Percentiles rank a stretch among this genome's conserved stretches.
These are phyloP conservation scores for Chlamydomonas sp. DNA, from an alignment of 139 green algal species.

Conservation along the genomic window DNA sequence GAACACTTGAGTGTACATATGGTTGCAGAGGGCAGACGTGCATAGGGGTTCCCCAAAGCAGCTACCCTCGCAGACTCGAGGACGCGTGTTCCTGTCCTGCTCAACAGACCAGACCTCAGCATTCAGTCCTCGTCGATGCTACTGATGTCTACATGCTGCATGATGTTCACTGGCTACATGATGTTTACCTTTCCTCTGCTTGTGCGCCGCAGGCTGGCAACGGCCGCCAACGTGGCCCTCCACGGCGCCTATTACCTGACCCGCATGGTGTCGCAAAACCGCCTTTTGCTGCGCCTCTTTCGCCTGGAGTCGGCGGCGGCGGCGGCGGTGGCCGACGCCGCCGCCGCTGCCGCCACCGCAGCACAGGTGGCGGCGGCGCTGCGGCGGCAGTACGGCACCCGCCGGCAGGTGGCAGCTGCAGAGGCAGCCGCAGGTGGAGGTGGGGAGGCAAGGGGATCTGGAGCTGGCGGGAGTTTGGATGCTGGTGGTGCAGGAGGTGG, in stretches of 20 bases:
- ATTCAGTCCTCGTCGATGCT: neutral
- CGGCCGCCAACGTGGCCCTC: neutral
- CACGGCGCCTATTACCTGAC: neutral
- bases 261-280: neutral
- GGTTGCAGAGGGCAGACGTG: too few relatives aligned
- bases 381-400: neutral
- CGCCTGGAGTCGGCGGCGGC: neutral
- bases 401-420: neutral
- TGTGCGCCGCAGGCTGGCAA: neutral
- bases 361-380: neutral
- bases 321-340: neutral
- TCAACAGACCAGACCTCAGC: too few relatives aligned
- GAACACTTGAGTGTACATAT: too few relatives aligned
- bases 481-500: neutral
- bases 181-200: too few relatives aligned
- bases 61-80: too few relatives aligned
- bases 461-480: too few relatives aligned
- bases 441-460: neutral
- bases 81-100: too few relatives aligned
- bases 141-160: too few relatives aligned
- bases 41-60: too few relatives aligned
- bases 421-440: neutral
- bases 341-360: neutral
- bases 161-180: neutral
- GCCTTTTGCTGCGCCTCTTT: neutral